Evolutionary conservation across 2,329 filamentous ascomycete genomes (phyloP).

Genomic region (Triangularia verruculosa): DNA sequence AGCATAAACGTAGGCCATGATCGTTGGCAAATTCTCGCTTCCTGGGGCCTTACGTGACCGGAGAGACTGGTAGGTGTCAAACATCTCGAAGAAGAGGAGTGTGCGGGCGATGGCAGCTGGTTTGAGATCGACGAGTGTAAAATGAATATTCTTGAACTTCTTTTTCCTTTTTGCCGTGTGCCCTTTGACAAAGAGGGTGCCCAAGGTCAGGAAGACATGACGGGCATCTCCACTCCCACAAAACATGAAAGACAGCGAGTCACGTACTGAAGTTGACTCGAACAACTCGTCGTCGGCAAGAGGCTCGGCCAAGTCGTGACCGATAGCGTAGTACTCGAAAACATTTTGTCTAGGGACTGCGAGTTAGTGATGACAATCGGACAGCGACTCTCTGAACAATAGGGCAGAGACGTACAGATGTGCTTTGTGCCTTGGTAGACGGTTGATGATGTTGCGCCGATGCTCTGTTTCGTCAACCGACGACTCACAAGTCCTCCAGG

Average conservation of each 20-base stretch:
- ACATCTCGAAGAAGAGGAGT: constrained; percentile 25
- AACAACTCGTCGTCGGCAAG: constrained; percentile 13
- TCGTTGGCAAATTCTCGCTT: constrained; percentile 15
- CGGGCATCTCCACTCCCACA: constrained; percentile 29
- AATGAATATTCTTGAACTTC: constrained; percentile 18
- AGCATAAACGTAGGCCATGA: constrained; percentile 26
- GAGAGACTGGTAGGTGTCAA: constrained; percentile 2
- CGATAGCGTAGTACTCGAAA: constrained; percentile 24
- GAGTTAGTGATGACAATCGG: too few relatives aligned
- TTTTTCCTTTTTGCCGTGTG: not conserved
- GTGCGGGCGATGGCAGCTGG: constrained; percentile 26
- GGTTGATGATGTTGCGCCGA: too few relatives aligned
- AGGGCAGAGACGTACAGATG: constrained; percentile 14
- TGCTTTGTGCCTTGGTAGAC: too few relatives aligned
- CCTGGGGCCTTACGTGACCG: not conserved
- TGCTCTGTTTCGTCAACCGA: too few relatives aligned
- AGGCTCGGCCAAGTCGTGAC: constrained; percentile 21
- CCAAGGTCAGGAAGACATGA: constrained; percentile 25
- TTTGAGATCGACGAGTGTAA: constrained; percentile 29
- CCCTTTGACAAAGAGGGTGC: constrained; percentile 15
- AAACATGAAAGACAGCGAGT: constrained; percentile 23
- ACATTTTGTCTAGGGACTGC: constrained; percentile 20
- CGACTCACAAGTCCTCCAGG: too few relatives aligned
- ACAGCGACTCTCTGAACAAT: too few relatives aligned
- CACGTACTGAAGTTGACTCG: not conserved